phyloP scores from a whole-genome alignment of 108 stramenopile species.

The Nitzschia putrida region DNA sequence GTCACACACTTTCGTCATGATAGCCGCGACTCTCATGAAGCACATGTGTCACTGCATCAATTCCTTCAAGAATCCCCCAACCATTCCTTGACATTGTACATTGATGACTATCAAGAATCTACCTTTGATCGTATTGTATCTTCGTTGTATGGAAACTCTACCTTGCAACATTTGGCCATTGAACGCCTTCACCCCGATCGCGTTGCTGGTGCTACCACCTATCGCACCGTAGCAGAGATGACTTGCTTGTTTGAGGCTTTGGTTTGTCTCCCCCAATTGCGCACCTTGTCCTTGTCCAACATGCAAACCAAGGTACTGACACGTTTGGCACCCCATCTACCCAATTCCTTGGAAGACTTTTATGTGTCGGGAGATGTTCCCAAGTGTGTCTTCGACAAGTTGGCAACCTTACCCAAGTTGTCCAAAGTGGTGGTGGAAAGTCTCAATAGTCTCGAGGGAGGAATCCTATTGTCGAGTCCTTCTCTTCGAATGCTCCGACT shows the following conservation, averaged over 20 bases:
- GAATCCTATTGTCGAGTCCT: slow-evolving; percentile 3
- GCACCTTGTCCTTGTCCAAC: slow-evolving; percentile 12
- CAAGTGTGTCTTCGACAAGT: not conserved
- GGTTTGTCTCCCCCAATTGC: slow-evolving; percentile 2
- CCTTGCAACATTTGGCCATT: slow-evolving; percentile 3
- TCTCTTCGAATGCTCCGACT: slow-evolving; percentile 6
- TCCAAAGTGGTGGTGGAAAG: slow-evolving; percentile 10
- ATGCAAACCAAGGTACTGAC: slow-evolving; percentile 2
- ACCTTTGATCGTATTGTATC: slow-evolving; percentile 25
- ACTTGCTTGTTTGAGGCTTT: slow-evolving; percentile 15
- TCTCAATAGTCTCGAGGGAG: slow-evolving; percentile 3
- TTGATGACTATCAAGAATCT: slow-evolving; percentile 26
- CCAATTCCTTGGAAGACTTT: not conserved
- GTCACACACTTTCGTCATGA: not conserved
- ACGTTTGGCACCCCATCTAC: slow-evolving; percentile 9
- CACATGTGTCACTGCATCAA: not conserved
- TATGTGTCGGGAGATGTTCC: slow-evolving; percentile 2
- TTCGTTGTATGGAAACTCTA: slow-evolving; percentile 2
- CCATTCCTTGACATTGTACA: slow-evolving; percentile 11
- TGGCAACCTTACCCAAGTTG: slow-evolving; percentile 6
- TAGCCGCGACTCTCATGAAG: not conserved
- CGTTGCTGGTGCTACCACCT: not conserved
- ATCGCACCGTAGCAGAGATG: slow-evolving; percentile 18
- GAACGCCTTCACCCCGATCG: not conserved
- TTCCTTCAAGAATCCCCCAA: slow-evolving; percentile 1